phyloP scores from a whole-genome alignment of 2,329 filamentous ascomycete genomes.

The Domatiomyces catenatus region DNA sequence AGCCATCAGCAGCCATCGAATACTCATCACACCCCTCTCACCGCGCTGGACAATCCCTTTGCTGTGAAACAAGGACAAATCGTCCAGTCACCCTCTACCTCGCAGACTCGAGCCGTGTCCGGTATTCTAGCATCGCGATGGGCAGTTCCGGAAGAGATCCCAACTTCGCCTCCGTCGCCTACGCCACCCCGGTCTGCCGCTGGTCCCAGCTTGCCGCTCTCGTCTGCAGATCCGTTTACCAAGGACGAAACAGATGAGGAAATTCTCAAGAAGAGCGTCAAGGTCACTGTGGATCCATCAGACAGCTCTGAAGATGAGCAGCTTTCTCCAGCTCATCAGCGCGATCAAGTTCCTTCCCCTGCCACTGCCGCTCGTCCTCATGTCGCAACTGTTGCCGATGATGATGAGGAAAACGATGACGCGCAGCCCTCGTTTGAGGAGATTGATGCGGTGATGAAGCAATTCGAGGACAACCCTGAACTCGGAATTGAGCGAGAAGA shows the following conservation, averaged over 20 bases:
- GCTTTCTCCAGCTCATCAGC: neutral
- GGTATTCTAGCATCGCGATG: conserved; percentile 12
- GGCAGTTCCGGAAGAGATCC: neutral
- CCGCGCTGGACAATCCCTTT: conserved; percentile 57
- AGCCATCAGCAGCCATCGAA: conserved; percentile 7
- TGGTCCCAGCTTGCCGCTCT: too few species aligned
- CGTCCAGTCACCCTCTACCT: conserved; percentile 13
- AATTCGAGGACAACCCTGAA: conserved; percentile 61
- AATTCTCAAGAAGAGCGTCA: neutral
- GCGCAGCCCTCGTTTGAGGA: conserved; percentile 37
- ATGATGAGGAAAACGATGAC: conserved; percentile 4
- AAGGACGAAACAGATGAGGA: neutral
- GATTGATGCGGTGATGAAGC: conserved; percentile 83
- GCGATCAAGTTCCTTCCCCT: neutral
- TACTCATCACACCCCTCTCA: conserved; percentile 45
- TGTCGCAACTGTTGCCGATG: too few species aligned
- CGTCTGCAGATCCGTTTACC: neutral
- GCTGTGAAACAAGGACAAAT: conserved; percentile 28
- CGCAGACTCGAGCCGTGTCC: conserved; percentile 2
- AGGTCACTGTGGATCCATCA: neutral
- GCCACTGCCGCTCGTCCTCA: neutral
- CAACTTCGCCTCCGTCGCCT: neutral
- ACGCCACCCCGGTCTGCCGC: neutral
- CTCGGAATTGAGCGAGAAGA: conserved; percentile 54
- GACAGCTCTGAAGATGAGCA: neutral